Base-by-base conservation (phyloP, 345 rosid species). In the Clausena lansium region DNA sequence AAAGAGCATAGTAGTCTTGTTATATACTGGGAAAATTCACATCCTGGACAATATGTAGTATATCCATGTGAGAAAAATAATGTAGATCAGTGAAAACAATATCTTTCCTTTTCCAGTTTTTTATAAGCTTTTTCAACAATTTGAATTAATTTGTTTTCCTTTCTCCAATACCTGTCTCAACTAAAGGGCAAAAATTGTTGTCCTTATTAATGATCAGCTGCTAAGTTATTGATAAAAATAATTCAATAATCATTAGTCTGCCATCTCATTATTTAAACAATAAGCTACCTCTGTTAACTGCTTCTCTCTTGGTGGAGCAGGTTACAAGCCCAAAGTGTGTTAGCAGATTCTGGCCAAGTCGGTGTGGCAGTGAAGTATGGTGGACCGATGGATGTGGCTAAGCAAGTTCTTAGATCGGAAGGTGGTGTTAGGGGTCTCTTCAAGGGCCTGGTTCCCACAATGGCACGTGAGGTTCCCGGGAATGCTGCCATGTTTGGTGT, bases 311-410 rank as follows among this genome's bases (percentile, higher is more conserved):
- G 77, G 54, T 73, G 70, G 39, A 67, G 70, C 84, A 96, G 99
- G 92, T 85, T 97, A 85, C 99, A 97, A 87, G 99, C 99, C 35
- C 98, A 94, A 83, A 90, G 98, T 80, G 90, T 89, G 62, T 13
- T 89, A 80, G 95, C 90, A n/a, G 52, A 82, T 7, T 38, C 92
- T 47, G 84, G 87, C 64, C 67, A 91, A 24, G 90, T 86, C 54
- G 73, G 79, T 60, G 88, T 81, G 74, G 91, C 97, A 4, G 87
- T 93, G 75, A 93, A 88, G 85, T 97, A 94, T 73, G 87, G 90
- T 47, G 99, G 99, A 60, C 99, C 99, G 27, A 89, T 94, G 90
- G 99, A 97, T 22, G 99, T 97, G 69, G 97, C 98, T 5, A 91
- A 87, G 84, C 94, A 86, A 72, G 99, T 97, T 39, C 87, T 97